phyloP scores from a whole-genome alignment of 2,329 filamentous ascomycete genomes.

The Colletotrichum sp. region DNA sequence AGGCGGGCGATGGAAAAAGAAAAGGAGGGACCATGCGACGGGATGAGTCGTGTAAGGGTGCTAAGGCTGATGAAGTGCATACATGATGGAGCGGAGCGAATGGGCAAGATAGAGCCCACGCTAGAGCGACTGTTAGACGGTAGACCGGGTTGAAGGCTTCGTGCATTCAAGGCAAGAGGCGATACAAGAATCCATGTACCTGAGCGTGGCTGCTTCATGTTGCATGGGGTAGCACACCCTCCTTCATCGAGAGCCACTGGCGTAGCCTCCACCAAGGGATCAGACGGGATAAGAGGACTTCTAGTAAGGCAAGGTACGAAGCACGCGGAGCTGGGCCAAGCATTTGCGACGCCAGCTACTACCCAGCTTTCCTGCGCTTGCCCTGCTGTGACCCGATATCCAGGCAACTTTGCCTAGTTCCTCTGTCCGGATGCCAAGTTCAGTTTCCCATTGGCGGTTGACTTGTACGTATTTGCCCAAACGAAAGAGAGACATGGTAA shows the following conservation, averaged over 20 bases:
- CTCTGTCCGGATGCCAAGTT: neutral
- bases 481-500: neutral
- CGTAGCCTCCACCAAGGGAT: neutral
- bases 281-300: neutral
- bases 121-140: slow-evolving; percentile 11
- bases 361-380: neutral
- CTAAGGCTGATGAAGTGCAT: slow-evolving; percentile 15
- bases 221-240: neutral
- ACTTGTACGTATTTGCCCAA: neutral
- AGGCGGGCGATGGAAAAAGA: neutral
- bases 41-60: slow-evolving; percentile 13
- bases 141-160: slow-evolving; percentile 13
- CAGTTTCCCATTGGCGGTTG: neutral
- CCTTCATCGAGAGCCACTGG: neutral
- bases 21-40: slow-evolving; percentile 17
- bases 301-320: neutral
- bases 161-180: neutral
- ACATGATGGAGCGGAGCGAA: neutral
- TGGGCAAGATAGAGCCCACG: neutral
- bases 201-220: slow-evolving; percentile 14
- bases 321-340: neutral
- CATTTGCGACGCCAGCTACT: neutral
- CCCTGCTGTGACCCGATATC: neutral
- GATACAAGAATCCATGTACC: neutral
- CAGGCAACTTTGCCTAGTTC: neutral